Evolutionary conservation across 257 asterid species (phyloP), one percentile per base, ranked within the genome.

Genomic region (Przewalskia tangutica): DNA sequence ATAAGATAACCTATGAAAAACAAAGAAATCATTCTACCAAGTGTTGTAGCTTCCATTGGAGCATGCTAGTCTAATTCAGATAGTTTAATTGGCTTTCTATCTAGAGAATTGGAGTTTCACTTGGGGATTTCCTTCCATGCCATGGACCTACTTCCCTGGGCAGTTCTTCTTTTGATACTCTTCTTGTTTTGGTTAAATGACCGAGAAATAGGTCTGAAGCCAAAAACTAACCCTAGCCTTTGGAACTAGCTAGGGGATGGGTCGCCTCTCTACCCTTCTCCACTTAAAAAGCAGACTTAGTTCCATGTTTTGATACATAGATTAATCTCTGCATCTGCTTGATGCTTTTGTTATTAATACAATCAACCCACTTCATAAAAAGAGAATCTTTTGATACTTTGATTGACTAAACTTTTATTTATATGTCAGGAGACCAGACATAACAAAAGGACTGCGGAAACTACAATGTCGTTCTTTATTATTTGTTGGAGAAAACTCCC

Each of bases 401-500:
- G 17, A 23, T 48, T 73, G 79, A 73, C 60, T 48, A 50, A 75
- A 50, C 16, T 27, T 20, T 27, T 75, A 27, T 75, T 23, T 75
- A 27, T 77, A 67, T 55, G 76, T 73, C 89, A 91, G 95, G 92
- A 88, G 95, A 89, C 89, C 90, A 11, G 91, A 90, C 82, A 89
- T 91, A 55, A 86, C 89, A 0, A 85, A 86, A n/a, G 88, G 92
- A 51, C 78, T 91, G 66, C 86, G 81, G 83, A 89, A 81, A 84
- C 84, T 91, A 53, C 83, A 85, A 62, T 90, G 93, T 81, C 89
- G 92, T 14, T 88, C 93, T 53, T 70, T 91, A 78, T 86, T 91
- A 81, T 88, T 89, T 85, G 91, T 91, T 27, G 95, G 95, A 17
- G 93, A 91, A 83, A 79, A 82, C 82, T 90, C 91, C 62, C 90